Evolutionary conservation across 2,329 filamentous ascomycete genomes (phyloP).

Genomic region (Aspergillus awamori): DNA sequence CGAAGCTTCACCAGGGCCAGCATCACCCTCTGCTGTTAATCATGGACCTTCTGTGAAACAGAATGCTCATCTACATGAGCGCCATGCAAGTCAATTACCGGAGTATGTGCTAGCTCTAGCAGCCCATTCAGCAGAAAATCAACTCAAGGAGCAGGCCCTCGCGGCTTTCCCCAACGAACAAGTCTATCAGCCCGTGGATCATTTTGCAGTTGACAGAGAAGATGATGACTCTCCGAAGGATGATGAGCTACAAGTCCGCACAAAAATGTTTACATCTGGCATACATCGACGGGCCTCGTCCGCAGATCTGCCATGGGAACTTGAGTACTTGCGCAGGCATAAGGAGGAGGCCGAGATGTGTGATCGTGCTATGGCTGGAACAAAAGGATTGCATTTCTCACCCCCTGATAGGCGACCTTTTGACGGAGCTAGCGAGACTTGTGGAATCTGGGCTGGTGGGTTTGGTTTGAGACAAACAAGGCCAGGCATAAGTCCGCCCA

Average conservation of each 20-base stretch:
- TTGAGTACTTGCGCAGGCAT: conserved; percentile 79
- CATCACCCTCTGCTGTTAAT: conserved; percentile 34
- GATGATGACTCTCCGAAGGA: conserved; percentile 42
- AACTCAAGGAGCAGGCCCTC: conserved; percentile 68
- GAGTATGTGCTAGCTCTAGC: conserved; percentile 79
- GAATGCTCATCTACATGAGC: conserved; percentile 50
- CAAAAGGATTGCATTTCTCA: conserved; percentile 37
- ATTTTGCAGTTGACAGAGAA: conserved; percentile 48
- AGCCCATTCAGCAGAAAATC: conserved; percentile 75
- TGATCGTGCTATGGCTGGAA: conserved; percentile 36
- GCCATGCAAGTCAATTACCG: conserved; percentile 73
- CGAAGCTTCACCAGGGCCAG: conserved; percentile 49
- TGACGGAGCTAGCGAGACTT: conserved; percentile 12
- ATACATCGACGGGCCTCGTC: conserved; percentile 47
- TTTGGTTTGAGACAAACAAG: conserved; percentile 55
- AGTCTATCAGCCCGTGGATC: conserved; percentile 49
- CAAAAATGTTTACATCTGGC: not conserved
- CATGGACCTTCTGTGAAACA: conserved; percentile 38
- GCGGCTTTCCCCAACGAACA: conserved; percentile 55
- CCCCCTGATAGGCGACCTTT: conserved; percentile 26
- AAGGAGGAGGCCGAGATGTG: conserved; percentile 64
- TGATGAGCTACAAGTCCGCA: conserved; percentile 20
- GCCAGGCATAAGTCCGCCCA: conserved; percentile 71
- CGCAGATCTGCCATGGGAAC: conserved; percentile 66
- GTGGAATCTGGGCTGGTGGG: conserved; percentile 25